Evolutionary conservation across 805 yeast genomes (phyloP), one percentile per base, ranked within the genome.

Genomic region (Starmerella geochares): DNA sequence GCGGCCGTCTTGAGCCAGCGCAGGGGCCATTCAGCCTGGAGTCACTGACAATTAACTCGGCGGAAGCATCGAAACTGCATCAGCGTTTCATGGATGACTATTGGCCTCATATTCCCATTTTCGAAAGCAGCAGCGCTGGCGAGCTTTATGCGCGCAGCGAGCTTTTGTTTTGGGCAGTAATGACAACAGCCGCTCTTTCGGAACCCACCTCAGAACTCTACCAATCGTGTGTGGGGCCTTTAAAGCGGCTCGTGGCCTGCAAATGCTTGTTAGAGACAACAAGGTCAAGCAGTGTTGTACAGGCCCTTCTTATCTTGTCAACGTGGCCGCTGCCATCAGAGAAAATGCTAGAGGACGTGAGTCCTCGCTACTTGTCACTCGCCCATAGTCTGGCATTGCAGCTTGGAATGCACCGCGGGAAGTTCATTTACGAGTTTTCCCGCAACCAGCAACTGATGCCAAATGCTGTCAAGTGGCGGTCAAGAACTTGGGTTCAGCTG

Each of bases 241-340:
- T 88, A 57, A 85, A 84, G 60, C 92, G 85, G 60, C 68, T 87
- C 57, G 95, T 95, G 0, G 86, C 86, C 47, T 94, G 85, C 60
- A 85, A 94, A 0, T 86, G 95, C 66, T 86, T 95, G 94, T 78
- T 87, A 44, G 71, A 88, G 50, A 88, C 96, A 0, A 96, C 96
- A 2, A 74, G 96, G 61, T 84, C 95, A 2, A 85, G 96, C 0
- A 95, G 88, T 64, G 88, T 88, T 35, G 86, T 88, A 7, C 96
- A 88, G 62, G 94, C 96, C 0, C 69, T 88, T 35, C 68, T 88
- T 23, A 81, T 88, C n/a, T 70, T 88, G 25, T 79, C 88, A 25
- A 79, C 79, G 14, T 88, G 96, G 96, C 96, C 96, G 0, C 65
- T 88, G 40, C 96, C 96, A 0, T 87, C 87, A 60, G 88, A 84